Evolutionary conservation across 805 yeast species (phyloP).

Genomic region (Lipomyces orientalis): DNA sequence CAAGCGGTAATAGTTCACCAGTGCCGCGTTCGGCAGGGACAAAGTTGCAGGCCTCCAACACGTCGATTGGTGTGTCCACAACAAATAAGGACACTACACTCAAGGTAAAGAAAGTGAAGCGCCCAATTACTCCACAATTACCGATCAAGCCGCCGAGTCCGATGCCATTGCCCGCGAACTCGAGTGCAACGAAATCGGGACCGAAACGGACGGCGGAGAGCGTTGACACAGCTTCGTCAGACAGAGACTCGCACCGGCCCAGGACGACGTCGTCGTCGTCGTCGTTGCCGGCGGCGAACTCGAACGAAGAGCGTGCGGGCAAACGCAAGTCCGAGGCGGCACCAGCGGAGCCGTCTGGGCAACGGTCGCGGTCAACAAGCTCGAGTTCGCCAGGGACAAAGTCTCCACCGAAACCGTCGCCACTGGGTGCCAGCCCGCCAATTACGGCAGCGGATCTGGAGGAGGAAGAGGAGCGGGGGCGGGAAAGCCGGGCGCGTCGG

Average conservation of each 20-base stretch:
- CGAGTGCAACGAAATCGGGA: not conserved
- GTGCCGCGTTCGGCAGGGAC: not conserved
- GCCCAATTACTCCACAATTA: not conserved
- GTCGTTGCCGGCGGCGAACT: not conserved
- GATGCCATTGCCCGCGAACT: not conserved
- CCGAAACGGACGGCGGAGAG: not conserved
- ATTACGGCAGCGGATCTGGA: slow-evolving; percentile 27
- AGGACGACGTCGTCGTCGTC: not conserved
- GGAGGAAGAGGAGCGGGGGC: slow-evolving; percentile 4
- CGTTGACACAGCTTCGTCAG: not conserved
- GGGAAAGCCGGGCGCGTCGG: slow-evolving; percentile 5
- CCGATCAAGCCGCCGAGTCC: not conserved
- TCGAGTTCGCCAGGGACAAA: slow-evolving; percentile 15
- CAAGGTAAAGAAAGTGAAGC: not conserved
- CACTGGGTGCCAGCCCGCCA: slow-evolving; percentile 36
- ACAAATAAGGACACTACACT: slow-evolving; percentile 5
- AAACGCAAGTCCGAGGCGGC: not conserved
- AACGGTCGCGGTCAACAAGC: slow-evolving; percentile 2
- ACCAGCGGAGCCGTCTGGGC: not conserved
- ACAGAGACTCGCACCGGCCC: not conserved
- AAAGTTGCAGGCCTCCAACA: not conserved
- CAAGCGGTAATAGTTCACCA: not conserved
- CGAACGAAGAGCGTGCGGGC: not conserved
- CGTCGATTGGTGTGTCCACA: not conserved
- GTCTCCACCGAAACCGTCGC: slow-evolving; percentile 35